Base-by-base conservation (phyloP, 1,139 yeast species). In the Hemisphaericaspora subhashii region DNA sequence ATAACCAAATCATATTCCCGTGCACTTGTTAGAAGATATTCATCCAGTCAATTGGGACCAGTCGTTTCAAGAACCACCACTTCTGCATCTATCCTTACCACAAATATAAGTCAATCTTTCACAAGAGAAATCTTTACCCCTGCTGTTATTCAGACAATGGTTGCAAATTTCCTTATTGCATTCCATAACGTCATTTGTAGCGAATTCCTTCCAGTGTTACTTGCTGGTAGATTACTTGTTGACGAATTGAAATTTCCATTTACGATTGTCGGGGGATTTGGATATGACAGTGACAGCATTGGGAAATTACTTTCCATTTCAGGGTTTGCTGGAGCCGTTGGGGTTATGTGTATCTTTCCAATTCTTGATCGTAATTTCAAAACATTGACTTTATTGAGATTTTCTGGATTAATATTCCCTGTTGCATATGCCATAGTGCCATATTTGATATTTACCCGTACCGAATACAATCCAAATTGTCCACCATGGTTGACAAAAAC, bases 191-290 rank as follows among this genome's bases (percentile, higher is more conserved):
- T 77, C n/a, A 74, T 77, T 5, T 78, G 66, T 53, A 69, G 68
- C 36, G 86, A 81, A 54, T 77, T 81, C 45, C 58, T 79, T 33
- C 86, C 87, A 9, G 76, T 81, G 4, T 74, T 77, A 41, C 58
- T 80, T 16, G 82, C 85, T 0, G 66, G 79, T n/a, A 62, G 67
- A 27, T 60, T 74, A 35, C 60, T 53, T 27, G 55, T 57, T 1
- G 54, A 54, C 11, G 47, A 56, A 15, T 51, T 79, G 13, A 49
- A 58, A 26, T 78, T 81, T 52, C 66, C 64, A n/a, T 51, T 54
- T 28, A 43, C 32, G 17, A 51, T 61, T 10, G 48, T 49, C 5
- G 67, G 67, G 5, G 67, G 67, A 1, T 60, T 60, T 51, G 61
- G 61, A 4, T 64, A 54, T 52, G 57, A 59, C 27, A 62, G 80